These are phyloP conservation scores for Ceratocystis smalleyi DNA, from an alignment of 2,329 filamentous ascomycete species.

Conservation along the genomic window DNA sequence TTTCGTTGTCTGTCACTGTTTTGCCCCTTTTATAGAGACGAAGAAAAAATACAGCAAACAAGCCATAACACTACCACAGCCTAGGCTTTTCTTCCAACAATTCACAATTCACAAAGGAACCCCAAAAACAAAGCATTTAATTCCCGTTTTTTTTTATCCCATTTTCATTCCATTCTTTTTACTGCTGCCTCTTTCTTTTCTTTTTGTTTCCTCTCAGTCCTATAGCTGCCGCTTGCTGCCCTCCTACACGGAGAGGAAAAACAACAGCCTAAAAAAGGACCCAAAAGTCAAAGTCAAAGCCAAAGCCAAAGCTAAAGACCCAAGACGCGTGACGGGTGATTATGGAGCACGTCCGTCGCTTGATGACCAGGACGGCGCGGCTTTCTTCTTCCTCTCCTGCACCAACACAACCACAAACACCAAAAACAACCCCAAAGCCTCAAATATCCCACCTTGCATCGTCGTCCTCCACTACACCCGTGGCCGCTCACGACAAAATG, in stretches of 20 bases:
- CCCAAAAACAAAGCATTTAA: background rate
- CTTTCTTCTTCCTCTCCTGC: conserved; percentile 6
- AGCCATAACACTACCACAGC: background rate
- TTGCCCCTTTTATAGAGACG: no score
- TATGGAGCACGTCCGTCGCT: conserved; percentile 12
- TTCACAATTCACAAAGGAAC: background rate
- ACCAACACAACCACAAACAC: background rate
- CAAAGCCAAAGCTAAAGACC: background rate
- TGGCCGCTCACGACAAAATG: background rate
- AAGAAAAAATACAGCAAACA: no score
- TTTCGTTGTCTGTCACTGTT: no score
- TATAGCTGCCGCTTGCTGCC: background rate
- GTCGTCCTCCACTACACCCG: background rate
- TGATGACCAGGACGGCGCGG: conserved; percentile 7
- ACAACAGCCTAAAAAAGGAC: no score
- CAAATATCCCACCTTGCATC: background rate
- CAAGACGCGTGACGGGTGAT: conserved; percentile 9
- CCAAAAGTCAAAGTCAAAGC: no score
- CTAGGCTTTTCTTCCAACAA: background rate
- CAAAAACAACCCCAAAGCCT: background rate
- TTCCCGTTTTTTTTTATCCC: background rate
- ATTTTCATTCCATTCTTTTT: background rate
- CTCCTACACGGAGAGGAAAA: no score
- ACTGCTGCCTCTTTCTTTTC: background rate
- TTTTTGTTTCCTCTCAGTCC: background rate